phyloP scores from a whole-genome alignment of 805 yeast species.

The Candida montana region DNA sequence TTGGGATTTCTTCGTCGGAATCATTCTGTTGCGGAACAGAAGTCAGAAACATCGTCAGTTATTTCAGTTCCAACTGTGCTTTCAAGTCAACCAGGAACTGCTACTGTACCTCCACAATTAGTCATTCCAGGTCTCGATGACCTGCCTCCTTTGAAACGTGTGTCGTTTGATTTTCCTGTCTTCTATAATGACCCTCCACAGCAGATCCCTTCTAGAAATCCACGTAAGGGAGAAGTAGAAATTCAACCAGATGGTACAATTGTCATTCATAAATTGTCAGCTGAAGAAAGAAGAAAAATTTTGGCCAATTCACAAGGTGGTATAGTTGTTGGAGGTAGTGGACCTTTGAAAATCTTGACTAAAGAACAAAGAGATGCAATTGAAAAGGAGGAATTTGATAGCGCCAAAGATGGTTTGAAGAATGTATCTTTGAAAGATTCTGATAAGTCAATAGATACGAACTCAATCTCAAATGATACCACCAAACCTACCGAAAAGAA shows the following conservation, averaged over 20 bases:
- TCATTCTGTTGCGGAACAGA: conserved; percentile 1
- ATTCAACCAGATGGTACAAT: conserved; percentile 49
- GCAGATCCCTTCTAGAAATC: conserved; percentile 83
- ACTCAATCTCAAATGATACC: background rate
- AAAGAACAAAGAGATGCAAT: conserved; percentile 18
- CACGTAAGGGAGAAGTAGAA: conserved; percentile 79
- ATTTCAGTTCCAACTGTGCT: conserved; percentile 1
- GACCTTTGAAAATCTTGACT: conserved; percentile 46
- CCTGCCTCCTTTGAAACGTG: conserved; percentile 47
- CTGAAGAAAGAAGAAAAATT: conserved; percentile 46
- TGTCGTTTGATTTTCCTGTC: conserved; percentile 72
- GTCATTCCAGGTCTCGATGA: conserved; percentile 38
- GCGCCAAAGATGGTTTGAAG: background rate
- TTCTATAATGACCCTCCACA: conserved; percentile 87
- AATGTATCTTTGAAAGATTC: background rate
- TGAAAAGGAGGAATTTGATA: conserved; percentile 6
- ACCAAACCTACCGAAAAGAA: background rate
- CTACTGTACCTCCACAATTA: background rate
- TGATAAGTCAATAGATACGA: background rate
- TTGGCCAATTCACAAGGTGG: conserved; percentile 51
- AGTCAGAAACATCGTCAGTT: conserved; percentile 4
- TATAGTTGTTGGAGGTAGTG: conserved; percentile 75
- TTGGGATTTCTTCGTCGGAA: conserved; percentile 13
- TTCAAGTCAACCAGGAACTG: background rate
- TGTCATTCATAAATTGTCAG: conserved; percentile 47